Evolutionary conservation across 306 rosid genomes (phyloP).

Genomic region (Sechiopsis laciniata): DNA sequence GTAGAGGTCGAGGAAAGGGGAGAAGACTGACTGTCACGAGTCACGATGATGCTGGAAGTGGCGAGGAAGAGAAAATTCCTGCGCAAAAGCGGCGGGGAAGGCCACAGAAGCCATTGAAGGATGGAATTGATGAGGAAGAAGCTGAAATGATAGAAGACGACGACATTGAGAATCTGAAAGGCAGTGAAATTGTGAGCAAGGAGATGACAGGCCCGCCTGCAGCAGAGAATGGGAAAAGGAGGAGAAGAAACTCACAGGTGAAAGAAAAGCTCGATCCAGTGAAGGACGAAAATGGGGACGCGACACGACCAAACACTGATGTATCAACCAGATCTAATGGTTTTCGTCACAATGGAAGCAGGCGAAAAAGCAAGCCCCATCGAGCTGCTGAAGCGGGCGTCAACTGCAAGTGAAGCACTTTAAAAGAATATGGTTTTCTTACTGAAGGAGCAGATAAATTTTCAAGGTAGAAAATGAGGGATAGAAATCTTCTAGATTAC

Average conservation of each 20-base stretch:
- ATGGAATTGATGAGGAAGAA: slow-evolving; percentile 44
- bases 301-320: slow-evolving; percentile 32
- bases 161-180: slow-evolving; percentile 32
- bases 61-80: slow-evolving; percentile 48
- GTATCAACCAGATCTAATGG: slow-evolving; percentile 43
- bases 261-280: slow-evolving; percentile 38
- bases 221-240: slow-evolving; percentile 47
- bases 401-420: slow-evolving; percentile 49
- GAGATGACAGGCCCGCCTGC: slow-evolving; percentile 31
- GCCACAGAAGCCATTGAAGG: slow-evolving; percentile 46
- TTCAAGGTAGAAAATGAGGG: slow-evolving; percentile 22
- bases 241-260: slow-evolving; percentile 36
- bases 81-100: slow-evolving; percentile 51
- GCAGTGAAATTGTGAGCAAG: slow-evolving; percentile 27
- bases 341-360: slow-evolving; percentile 72
- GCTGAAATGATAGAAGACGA: slow-evolving; percentile 36
- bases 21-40: slow-evolving; percentile 38
- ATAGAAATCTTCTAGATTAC: slow-evolving; percentile 32
- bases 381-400: slow-evolving; percentile 95
- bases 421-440: slow-evolving; percentile 13
- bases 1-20: slow-evolving; percentile 51
- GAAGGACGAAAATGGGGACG: slow-evolving; percentile 39
- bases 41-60: slow-evolving; percentile 46
- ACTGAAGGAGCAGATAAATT: slow-evolving; percentile 10
- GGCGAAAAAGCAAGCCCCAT: slow-evolving; percentile 78